Conservation (phyloP, 2,329 filamentous ascomycete species). For the Claviceps sp. region DNA sequence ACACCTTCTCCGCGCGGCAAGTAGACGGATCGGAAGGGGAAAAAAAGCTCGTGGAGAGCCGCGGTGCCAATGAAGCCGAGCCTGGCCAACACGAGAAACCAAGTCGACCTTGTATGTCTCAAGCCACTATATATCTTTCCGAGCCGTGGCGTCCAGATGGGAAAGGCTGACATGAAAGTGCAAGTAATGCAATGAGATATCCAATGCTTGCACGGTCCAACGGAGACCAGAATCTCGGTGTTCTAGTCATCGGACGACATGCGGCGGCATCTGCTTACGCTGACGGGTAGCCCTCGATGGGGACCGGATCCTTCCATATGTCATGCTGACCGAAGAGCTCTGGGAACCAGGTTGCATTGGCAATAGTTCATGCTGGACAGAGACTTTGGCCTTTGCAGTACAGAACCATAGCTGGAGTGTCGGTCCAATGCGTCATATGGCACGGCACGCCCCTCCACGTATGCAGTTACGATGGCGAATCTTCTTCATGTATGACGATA, state of each 20-base stretch:
- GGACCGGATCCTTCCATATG: not conserved
- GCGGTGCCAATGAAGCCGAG: not conserved
- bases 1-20: not conserved
- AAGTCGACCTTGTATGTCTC: constrained; percentile 3
- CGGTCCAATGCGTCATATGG: constrained; percentile 1
- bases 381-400: not conserved
- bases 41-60: not conserved
- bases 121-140: constrained; percentile 6
- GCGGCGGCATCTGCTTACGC: constrained; percentile 1
- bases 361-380: not conserved
- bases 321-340: constrained; percentile 1
- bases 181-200: not conserved
- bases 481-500: constrained; percentile 3
- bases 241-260: not conserved
- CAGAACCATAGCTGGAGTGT: not conserved
- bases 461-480: not conserved
- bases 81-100: not conserved
- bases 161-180: not conserved
- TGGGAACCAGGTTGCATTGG: not conserved
- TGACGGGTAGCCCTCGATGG: not conserved
- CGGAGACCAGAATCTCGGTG: not conserved
- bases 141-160: not conserved
- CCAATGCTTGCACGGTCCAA: not conserved
- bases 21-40: not conserved
- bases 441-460: not conserved